A percentile compares a stretch with the other conserved stretches of the same genome.
Evolutionary conservation across 306 rosid species (phyloP).

Genomic region (Lotus japonicus): DNA sequence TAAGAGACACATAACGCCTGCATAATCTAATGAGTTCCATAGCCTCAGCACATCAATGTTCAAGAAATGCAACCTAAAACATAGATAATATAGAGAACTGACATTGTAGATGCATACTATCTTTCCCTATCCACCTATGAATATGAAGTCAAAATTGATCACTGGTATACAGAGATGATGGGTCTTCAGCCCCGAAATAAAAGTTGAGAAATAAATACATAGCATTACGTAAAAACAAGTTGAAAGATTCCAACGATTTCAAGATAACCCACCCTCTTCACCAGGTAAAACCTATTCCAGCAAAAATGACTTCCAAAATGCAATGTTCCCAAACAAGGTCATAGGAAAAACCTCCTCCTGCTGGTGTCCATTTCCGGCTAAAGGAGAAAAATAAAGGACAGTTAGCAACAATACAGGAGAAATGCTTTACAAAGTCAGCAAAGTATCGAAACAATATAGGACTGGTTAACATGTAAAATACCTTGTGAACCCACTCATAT

Average conservation of each 20-base stretch:
- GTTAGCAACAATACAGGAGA: not conserved
- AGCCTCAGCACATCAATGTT: too few relatives aligned
- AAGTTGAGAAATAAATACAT: not conserved
- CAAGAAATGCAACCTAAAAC: too few relatives aligned
- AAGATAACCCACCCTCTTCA: not conserved
- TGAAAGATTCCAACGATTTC: constrained; percentile 5
- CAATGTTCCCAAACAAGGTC: constrained; percentile 23
- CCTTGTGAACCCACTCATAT: constrained; percentile 97
- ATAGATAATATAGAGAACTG: too few relatives aligned
- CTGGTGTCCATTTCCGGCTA: constrained; percentile 98
- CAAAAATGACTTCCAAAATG: constrained; percentile 11
- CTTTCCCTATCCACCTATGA: not conserved
- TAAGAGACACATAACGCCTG: too few relatives aligned
- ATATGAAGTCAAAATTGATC: constrained; percentile 23
- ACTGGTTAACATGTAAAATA: constrained; percentile 22
- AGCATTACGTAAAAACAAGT: not conserved
- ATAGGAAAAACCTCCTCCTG: constrained; percentile 92
- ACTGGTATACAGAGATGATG: constrained; percentile 3
- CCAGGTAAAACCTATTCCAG: constrained; percentile 5
- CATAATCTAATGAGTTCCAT: too few relatives aligned
- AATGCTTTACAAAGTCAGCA: not conserved
- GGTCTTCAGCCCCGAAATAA: not conserved
- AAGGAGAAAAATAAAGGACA: not conserved
- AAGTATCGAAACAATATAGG: not conserved
- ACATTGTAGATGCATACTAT: not conserved